Evolutionary conservation across 148 eudicot genomes (phyloP), one percentile per base, ranked within the genome.

Genomic region (Fagopyrum tataricum): DNA sequence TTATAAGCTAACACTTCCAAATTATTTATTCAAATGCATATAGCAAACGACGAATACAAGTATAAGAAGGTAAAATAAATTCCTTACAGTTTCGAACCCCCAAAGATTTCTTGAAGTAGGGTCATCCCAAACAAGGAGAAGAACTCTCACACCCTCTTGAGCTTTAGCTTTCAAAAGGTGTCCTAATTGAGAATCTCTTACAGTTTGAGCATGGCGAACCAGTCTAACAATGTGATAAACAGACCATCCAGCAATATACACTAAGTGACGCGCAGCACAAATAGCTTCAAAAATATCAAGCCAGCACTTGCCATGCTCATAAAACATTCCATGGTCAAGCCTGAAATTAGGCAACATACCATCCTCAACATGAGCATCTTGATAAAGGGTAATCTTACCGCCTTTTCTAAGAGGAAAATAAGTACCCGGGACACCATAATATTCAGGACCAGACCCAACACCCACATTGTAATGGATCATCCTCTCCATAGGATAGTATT

Each of bases 111-210:
- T 12, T 75, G 99, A 96, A 56, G 97, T 92, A 74, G 97, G 97
- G 71, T 96, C 99, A 78, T 96, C 99, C 99, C 99, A 96, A 21
- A 96, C 85, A 44, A 96, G 96, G 77, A 96, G 93, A 81, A 96
- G 74, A 73, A 96, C 97, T 79, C 99, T 88, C 53, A 92, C 99
- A 73, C 97, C 99, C 85, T 96, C 99, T 71, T 90, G 96, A 59
- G 99, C 87, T 73, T 96, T 96, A 48, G 91, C 80, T 82, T 88
- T 87, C 56, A 96, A 80, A 83, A 96, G 94, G 53, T 92, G 93
- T 41, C 99, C 99, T 75, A 96, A 74, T 26, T 84, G 79, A 26
- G 68, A 31, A 31, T 62, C 68, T 2, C 0, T 4, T 11, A 15
- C 43, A 62, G 10, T 62, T 11, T 62, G 80, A 67, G 77, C 46